Evolutionary conservation across 495 filamentous ascomycete genomes (phyloP).

Genomic region (Neurospora intermedia): DNA sequence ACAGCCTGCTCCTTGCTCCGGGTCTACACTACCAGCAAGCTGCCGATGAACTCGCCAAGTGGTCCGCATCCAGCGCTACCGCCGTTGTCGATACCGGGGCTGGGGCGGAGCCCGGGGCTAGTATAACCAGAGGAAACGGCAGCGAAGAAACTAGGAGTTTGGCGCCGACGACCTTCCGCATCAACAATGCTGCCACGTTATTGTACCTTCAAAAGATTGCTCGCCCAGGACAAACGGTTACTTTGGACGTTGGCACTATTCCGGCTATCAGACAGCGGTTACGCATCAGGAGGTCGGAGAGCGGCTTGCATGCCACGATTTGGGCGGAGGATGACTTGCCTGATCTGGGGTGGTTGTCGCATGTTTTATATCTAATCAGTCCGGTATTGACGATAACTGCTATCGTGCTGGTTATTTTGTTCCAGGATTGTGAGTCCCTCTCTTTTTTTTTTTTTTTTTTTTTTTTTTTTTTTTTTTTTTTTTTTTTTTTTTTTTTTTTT

Average conservation of each 20-base stretch:
- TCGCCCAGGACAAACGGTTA: conserved; percentile 32
- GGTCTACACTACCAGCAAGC: conserved; percentile 51
- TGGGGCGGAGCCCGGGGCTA: conserved; percentile 15
- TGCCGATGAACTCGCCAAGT: conserved; percentile 33
- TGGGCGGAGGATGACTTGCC: conserved; percentile 19
- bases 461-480: no score
- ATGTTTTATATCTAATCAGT: conserved; percentile 34
- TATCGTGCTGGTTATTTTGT: conserved; percentile 28
- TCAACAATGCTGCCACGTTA: conserved; percentile 45
- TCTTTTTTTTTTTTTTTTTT: no score
- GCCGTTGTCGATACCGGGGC: conserved; percentile 11
- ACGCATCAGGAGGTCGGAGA: conserved; percentile 7
- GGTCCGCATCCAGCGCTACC: conserved; percentile 8
- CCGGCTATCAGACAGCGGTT: conserved; percentile 8
- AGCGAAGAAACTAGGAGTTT: not conserved
- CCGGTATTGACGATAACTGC: conserved; percentile 32
- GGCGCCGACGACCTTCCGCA: conserved; percentile 26
- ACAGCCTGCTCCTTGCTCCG: conserved; percentile 45
- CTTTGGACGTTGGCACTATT: conserved; percentile 32
- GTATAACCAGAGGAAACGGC: conserved; percentile 10
- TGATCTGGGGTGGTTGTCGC: conserved; percentile 28
- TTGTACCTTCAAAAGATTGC: conserved; percentile 39
- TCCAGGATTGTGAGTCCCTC: conserved; percentile 32
- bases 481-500: no score
- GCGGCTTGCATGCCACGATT: conserved; percentile 20